A percentile compares a stretch with the other conserved stretches of the same genome.
Conservation (phyloP, 2,329 filamentous ascomycete species). For the Thielaviopsis ethacetica region DNA sequence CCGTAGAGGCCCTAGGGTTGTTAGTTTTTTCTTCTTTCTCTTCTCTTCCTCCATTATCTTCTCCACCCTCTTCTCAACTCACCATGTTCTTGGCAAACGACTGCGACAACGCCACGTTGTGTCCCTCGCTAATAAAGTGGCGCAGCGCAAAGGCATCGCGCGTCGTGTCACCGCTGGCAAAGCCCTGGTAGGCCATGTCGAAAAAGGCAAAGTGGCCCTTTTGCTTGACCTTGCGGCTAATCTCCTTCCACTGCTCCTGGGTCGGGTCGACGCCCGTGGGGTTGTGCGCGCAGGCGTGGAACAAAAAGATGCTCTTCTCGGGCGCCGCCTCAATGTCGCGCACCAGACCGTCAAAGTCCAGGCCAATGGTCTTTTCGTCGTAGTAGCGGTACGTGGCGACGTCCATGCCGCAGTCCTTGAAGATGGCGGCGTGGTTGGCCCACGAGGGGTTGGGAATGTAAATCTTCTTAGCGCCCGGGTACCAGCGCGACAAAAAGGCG, state of each 20-base stretch:
- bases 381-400: conserved; percentile 98
- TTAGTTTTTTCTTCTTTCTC: background rate
- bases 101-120: conserved; percentile 76
- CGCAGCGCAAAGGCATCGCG: conserved; percentile 86
- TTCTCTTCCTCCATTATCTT: background rate
- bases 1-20: conserved; percentile 73
- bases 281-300: conserved; percentile 97
- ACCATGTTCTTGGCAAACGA: conserved; percentile 99
- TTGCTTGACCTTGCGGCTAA: conserved; percentile 72
- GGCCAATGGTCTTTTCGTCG: conserved; percentile 94
- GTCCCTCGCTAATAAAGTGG: conserved; percentile 84
- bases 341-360: conserved; percentile 90
- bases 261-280: conserved; percentile 93
- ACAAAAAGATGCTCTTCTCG: conserved; percentile 72
- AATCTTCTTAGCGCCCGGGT: conserved; percentile 81
- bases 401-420: conserved; percentile 78
- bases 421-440: conserved; percentile 96
- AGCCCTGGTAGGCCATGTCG: conserved; percentile 99
- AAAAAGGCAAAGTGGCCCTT: conserved; percentile 90
- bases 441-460: conserved; percentile 94
- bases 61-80: conserved; percentile 15
- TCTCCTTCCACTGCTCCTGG: conserved; percentile 78
- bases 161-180: conserved; percentile 82
- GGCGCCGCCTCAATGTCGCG: conserved; percentile 81
- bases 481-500: conserved; percentile 84